A percentile compares a stretch with the other conserved stretches of the same genome.
Conservation (phyloP, 352 stramenopile genomes). For the Phytophthora ramorum region DNA sequence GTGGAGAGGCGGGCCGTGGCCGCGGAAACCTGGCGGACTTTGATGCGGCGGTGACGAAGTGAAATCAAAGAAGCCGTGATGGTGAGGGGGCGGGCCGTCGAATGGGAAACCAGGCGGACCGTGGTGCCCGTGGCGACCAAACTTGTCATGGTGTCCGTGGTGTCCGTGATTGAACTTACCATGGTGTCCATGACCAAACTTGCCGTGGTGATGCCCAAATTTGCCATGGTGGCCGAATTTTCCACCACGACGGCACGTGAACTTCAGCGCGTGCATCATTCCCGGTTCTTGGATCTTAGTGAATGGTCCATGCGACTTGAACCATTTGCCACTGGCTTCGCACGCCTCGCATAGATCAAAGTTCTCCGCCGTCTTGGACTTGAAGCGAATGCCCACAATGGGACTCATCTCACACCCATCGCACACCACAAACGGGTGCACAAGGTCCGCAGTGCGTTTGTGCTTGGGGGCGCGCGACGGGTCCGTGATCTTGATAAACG, state of each 20-base stretch:
- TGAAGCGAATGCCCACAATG: slow-evolving; percentile 72
- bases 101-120: slow-evolving; percentile 18
- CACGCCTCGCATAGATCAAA: slow-evolving; percentile 80
- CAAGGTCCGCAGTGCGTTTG: slow-evolving; percentile 32
- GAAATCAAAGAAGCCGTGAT: not conserved
- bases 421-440: slow-evolving; percentile 63
- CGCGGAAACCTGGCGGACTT: slow-evolving; percentile 6
- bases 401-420: slow-evolving; percentile 70
- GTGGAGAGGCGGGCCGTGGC: slow-evolving; percentile 4
- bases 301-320: slow-evolving; percentile 60
- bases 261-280: slow-evolving; percentile 40
- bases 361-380: slow-evolving; percentile 60
- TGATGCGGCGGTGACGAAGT: not conserved
- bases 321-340: slow-evolving; percentile 53
- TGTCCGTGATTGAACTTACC: slow-evolving; percentile 2
- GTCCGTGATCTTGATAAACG: slow-evolving; percentile 86
- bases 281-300: slow-evolving; percentile 47
- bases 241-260: slow-evolving; percentile 35
- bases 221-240: slow-evolving; percentile 33
- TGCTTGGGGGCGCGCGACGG: slow-evolving; percentile 58
- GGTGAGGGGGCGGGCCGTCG: not conserved
- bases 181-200: slow-evolving; percentile 20
- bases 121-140: slow-evolving; percentile 20
- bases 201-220: slow-evolving; percentile 21
- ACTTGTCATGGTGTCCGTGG: slow-evolving; percentile 19